Evolutionary conservation across 2,329 filamentous ascomycete genomes (phyloP).

Genomic region (Venturiaceae sp.): DNA sequence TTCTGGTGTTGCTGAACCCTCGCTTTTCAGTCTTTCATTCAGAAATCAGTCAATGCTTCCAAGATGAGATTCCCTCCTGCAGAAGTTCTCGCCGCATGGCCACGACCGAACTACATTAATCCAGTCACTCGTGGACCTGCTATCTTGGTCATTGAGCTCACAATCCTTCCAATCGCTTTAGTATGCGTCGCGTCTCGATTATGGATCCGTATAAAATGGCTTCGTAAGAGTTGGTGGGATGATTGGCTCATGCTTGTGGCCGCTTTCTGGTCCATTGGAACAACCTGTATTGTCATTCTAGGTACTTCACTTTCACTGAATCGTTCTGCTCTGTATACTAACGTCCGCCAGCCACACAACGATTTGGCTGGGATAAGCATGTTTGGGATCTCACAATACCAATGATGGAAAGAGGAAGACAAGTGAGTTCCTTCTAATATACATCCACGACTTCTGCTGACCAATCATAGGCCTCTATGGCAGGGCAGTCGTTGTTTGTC

Average conservation of each 20-base stretch:
- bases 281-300: conserved; percentile 5
- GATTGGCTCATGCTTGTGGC: conserved; percentile 27
- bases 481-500: conserved; percentile 26
- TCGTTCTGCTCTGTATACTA: neutral
- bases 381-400: conserved; percentile 22
- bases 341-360: conserved; percentile 17
- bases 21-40: conserved; percentile 1
- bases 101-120: conserved; percentile 7
- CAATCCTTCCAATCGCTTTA: conserved; percentile 24
- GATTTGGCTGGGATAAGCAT: conserved; percentile 28
- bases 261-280: conserved; percentile 18
- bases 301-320: conserved; percentile 1
- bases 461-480: conserved; percentile 23
- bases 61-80: conserved; percentile 7
- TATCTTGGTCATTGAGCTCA: conserved; percentile 16
- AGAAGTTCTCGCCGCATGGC: conserved; percentile 4
- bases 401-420: conserved; percentile 7
- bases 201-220: conserved; percentile 25
- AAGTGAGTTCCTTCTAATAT: neutral
- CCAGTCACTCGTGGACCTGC: conserved; percentile 9
- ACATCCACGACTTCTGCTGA: conserved; percentile 11
- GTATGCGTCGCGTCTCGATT: conserved; percentile 23
- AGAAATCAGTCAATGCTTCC: neutral
- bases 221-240: conserved; percentile 27
- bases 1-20: neutral